phyloP scores from a whole-genome alignment of 1,139 yeast genomes.

The Candida frijolesensis region DNA sequence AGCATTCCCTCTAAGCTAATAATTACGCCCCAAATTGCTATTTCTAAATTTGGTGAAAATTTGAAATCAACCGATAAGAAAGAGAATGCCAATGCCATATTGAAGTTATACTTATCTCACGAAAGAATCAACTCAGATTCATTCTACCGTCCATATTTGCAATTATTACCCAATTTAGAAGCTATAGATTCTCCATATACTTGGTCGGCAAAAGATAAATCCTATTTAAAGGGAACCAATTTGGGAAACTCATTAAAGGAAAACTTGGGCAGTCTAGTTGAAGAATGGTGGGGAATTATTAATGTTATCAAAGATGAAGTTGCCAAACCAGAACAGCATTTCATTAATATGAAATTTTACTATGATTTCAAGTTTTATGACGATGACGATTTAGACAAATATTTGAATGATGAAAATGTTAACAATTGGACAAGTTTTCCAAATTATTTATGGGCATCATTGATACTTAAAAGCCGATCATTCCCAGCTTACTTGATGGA shows the following conservation, averaged over 20 bases:
- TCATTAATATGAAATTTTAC: constrained; percentile 46
- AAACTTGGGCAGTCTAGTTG: constrained; percentile 36
- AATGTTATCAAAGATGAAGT: constrained; percentile 36
- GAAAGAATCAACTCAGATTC: constrained; percentile 27
- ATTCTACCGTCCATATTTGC: constrained; percentile 52
- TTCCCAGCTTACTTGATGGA: constrained; percentile 64
- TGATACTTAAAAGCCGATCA: constrained; percentile 73
- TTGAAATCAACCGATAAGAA: constrained; percentile 21
- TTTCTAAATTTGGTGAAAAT: constrained; percentile 32
- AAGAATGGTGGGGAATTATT: constrained; percentile 55
- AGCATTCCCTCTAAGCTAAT: constrained; percentile 41
- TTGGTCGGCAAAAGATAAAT: constrained; percentile 57
- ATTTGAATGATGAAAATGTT: constrained; percentile 22
- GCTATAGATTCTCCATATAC: constrained; percentile 61
- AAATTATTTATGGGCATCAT: constrained; percentile 72
- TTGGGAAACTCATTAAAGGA: constrained; percentile 45
- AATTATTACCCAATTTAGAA: constrained; percentile 54
- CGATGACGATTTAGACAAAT: constrained; percentile 37
- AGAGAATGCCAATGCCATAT: constrained; percentile 41
- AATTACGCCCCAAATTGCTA: constrained; percentile 47
- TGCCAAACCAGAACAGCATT: constrained; percentile 38
- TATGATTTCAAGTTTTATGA: constrained; percentile 49
- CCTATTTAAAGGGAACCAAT: constrained; percentile 59
- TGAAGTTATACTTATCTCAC: constrained; percentile 51
- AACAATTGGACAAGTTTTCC: constrained; percentile 64